Base-by-base conservation (phyloP, 148 eudicot species). In the Persicaria tinctoria region DNA sequence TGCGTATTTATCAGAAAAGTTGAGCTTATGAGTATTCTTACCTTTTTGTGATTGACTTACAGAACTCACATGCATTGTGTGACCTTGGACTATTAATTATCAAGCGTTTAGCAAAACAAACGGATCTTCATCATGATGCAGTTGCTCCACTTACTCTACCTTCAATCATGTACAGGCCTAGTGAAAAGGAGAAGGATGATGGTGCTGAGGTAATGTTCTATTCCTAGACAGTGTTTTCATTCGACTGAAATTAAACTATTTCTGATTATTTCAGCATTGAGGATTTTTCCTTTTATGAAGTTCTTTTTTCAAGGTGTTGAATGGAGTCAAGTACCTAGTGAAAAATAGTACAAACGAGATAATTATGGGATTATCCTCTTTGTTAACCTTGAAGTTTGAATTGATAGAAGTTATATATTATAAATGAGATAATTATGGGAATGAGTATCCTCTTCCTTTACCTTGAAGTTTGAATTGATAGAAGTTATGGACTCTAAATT, bases 51-150 rank as follows among this genome's bases (percentile, higher is more conserved):
- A 74, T 66, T 76, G 77, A 60, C 79, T 62, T 76, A 79, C 93
- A 95, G 99, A 92, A 90, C 77, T 90, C 91, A 46, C 78, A 92
- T 80, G 96, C 88, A 41, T 84, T 95, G 51, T 92, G 93, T 77
- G 99, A 95, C 69, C 87, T 95, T 79, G 97, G 97, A 69, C 79
- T 92, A 51, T 68, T 86, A 82, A 82, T 92, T 59, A 78, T 80
- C 59, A 90, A 92, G 85, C 89, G 85, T 59, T 83, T 95, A 47
- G 81, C 78, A 77, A 78, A 77, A 64, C 88, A 83, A 14, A 79
- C 83, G 76, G 90, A 82, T 51, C 87, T 82, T 78, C 75, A 72
- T 77, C 82, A 75, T n/a, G 87, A 80, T 74, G 76, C 68, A 23
- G 64, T 18, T 54, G 80, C 81, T 51, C 74, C 90, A 55, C 82